These are phyloP conservation scores for Selaginella moellendorffii DNA, from an alignment of 75 land plant genomes.

Conservation along the genomic window DNA sequence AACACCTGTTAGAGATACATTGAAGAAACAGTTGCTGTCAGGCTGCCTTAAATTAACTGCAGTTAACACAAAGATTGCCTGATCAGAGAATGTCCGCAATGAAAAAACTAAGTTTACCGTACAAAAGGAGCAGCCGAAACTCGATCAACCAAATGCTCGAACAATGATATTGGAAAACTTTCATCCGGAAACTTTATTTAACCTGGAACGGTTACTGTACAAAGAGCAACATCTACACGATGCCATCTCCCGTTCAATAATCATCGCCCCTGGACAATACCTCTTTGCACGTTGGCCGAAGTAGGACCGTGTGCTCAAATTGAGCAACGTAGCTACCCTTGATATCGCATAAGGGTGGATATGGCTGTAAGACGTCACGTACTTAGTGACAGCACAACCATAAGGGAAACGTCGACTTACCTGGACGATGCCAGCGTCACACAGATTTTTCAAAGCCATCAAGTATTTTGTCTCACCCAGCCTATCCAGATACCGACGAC, in stretches of 20 bases:
- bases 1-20: too few relatives aligned
- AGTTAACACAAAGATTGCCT: too few relatives aligned
- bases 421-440: constrained; percentile 94
- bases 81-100: too few relatives aligned
- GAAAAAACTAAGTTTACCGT: too few relatives aligned
- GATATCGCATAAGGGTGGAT: constrained; percentile 84
- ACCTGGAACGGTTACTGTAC: not conserved
- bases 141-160: too few relatives aligned
- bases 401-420: constrained; percentile 22
- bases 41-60: too few relatives aligned
- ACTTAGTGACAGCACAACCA: not conserved
- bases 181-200: too few relatives aligned
- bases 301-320: constrained; percentile 83
- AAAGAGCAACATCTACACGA: not conserved
- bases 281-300: constrained; percentile 94
- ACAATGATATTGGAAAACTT: too few relatives aligned
- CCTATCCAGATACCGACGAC: constrained; percentile 85
- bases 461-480: constrained; percentile 86
- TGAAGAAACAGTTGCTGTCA: too few relatives aligned
- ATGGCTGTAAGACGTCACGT: constrained; percentile 37
- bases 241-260: constrained; percentile 25
- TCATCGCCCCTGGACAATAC: constrained; percentile 92
- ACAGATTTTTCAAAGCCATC: constrained; percentile 88
- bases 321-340: constrained; percentile 94
- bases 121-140: too few relatives aligned